Base-by-base conservation (phyloP, 306 rosid species). In the Cicer judaicum region DNA sequence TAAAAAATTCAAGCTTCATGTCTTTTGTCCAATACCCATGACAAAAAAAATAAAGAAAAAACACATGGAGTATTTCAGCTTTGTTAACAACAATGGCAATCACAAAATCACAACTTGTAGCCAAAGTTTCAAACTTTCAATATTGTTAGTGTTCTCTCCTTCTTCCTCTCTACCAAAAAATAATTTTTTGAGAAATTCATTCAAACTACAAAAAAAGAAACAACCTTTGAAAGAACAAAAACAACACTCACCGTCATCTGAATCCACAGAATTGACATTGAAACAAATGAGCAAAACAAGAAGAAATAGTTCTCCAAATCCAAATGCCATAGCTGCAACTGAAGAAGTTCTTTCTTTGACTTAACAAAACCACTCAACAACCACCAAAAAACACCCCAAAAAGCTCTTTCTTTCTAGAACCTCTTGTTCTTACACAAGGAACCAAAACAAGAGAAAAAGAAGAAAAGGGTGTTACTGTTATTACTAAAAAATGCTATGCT, bases 221-320 rank as follows among this genome's bases (percentile, higher is more conserved):
- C 38, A n/a, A 60, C 46, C 64, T 46, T 29, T 47, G 47, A 61
- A 50, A 77, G 12, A 39, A 38, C 7, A 53, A 47, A 72, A 8
- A 69, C 8, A 6, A 75, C 54, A 76, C 98, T 90, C 85, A 95
- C 99, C 98, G 60, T 92, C 96, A 36, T 83, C 91, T 7, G 99
- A 90, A 46, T 81, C 85, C 78, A 78, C 97, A 4, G 81, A 71
- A 50, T 68, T 82, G 59, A 84, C 73, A 87, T 78, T 86, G 71
- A 75, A 57, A 76, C 68, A 84, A 50, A 79, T 43, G 59, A 86
- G 75, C 46, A 92, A 68, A 69, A 78, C 84, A 71, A 89, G 78
- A 81, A 91, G 60, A 77, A 83, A 84, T 41, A 88, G 42, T 2
- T 36, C 44, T 78, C 77, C 82, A 47, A 79, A 75, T 44, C 75